Base-by-base conservation (phyloP, 2,329 filamentous ascomycete species). In the Alternaria postmessia region DNA sequence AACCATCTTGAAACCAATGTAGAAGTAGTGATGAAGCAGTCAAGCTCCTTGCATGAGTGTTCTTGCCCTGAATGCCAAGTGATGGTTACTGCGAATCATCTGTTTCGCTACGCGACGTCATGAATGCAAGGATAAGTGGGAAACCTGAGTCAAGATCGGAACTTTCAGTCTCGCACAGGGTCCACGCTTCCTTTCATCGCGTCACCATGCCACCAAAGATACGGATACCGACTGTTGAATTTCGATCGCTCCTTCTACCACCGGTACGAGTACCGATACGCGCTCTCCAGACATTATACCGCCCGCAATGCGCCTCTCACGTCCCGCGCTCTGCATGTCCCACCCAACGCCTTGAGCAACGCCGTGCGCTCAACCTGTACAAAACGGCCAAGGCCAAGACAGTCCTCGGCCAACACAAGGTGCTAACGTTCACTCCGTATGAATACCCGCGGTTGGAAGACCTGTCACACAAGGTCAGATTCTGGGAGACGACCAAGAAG, bases 291-390 rank as follows among this genome's bases (percentile, higher is more conserved):
- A 59, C 62, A 18, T 36, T 69, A 3, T 30, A n/a, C 16, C 63
- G 66, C 36, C 62, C 66, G 22, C 62, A 55, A 70, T 65, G 63
- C 55, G 43, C 51, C 20, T 48, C 53, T 4, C 12, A 16, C 24
- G 43, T 36, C 20, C 46, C 12, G 18, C 34, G 24, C 28, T 8
- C 51, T 48, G 34, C 52, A 38, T 44, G 49, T 18, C 53, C 48
- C 16, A 43, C 64, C 43, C 69, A 61, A 63, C 68, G 69, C 54
- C 59, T 63, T n/a, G 56, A 36, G 12, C 69, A 70, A 47, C 62
- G 62, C 22, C 69, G 74, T 47, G 54, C 62, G 18, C 57, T 76
- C 18, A 62, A 70, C 43, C 67, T 75, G 24, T 75, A 73, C 68
- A 72, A 71, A 55, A 70, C 68, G 18, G 72, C 74, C 32, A 62